Evolutionary conservation across 306 rosid species (phyloP), one percentile per base, ranked within the genome.

Genomic region (Cucurbita argyrosperma): DNA sequence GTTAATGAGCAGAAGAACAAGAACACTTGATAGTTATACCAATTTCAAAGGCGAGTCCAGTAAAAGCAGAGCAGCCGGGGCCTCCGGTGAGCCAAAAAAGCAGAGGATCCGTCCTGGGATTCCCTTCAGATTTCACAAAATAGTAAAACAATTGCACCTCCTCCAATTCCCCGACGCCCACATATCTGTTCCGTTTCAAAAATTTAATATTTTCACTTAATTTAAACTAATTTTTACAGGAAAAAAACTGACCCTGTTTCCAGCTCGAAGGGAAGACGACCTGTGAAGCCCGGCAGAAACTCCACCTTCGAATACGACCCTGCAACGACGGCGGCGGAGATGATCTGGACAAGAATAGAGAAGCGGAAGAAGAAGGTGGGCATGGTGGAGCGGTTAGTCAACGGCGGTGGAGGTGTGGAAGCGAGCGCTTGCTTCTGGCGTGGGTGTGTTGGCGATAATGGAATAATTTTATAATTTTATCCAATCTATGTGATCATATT

Each of bases 1-100:
- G 35, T 30, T 30, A 3, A 4, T 47, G 3, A 12, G 1, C 1
- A 0, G 15, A 47, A 10, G 13, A 11, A 11, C 15, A 14, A 47
- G 13, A 14, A 1, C 4, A 47, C 1, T 42, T 3, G 10, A 47
- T 13, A 11, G 15, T 3, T 10, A 47, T 75, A 88, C 92, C 92
- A 4, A 89, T 76, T 80, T 87, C 92, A 72, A 78, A 72, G 23
- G 57, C 81, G 45, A 89, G 77, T 23, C 80, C 90, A 9, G 92
- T 79, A 1, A 81, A 4, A 4, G 80, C 71, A 53, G 92, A 87
- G 79, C 97, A 91, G 51, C 89, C 87, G 10, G 96, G 96, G 8
- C 96, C 97, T 1, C 97, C 97, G 2, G 88, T 83, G 13, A 89
- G 84, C 97, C 92, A 91, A 60, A 89, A 79, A 57, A 91, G 6